These are phyloP conservation scores for Zymoseptoria ardabiliae DNA, from an alignment of 2,329 filamentous ascomycete species.

Conservation along the genomic window DNA sequence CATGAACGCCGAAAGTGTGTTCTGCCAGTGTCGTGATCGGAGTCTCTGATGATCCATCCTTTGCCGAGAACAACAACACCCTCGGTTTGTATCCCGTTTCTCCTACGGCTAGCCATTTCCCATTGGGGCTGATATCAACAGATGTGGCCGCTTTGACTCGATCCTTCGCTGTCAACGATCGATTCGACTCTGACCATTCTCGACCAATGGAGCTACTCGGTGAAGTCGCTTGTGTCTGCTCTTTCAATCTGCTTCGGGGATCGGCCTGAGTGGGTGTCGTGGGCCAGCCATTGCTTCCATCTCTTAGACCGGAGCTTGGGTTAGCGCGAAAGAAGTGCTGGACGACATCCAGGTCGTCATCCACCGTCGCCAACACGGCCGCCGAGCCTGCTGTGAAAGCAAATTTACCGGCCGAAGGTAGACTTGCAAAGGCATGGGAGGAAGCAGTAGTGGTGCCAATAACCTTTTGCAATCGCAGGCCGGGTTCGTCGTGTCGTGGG, in stretches of 20 bases:
- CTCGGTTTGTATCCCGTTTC: conserved; percentile 91
- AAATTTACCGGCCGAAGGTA: conserved; percentile 63
- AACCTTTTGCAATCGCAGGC: conserved; percentile 69
- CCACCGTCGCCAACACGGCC: conserved; percentile 79
- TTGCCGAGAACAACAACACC: conserved; percentile 80
- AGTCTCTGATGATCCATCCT: conserved; percentile 66
- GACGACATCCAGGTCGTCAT: conserved; percentile 54
- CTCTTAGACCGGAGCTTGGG: conserved; percentile 16
- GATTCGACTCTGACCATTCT: conserved; percentile 55
- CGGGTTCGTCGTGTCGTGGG: conserved; percentile 36
- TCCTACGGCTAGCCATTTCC: conserved; percentile 79
- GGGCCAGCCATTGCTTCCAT: conserved; percentile 15
- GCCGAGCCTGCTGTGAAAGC: conserved; percentile 90
- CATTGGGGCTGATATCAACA: conserved; percentile 79
- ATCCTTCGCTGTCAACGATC: conserved; percentile 81
- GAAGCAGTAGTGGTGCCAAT: conserved; percentile 84
- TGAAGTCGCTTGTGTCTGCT: conserved; percentile 40
- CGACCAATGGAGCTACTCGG: conserved; percentile 31
- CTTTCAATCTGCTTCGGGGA: conserved; percentile 25
- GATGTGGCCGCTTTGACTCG: conserved; percentile 92
- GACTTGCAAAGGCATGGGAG: conserved; percentile 77
- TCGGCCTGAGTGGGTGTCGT: conserved; percentile 22
- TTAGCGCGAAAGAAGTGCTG: conserved; percentile 84
- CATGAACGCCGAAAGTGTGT: conserved; percentile 81
- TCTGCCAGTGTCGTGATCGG: conserved; percentile 82